Evolutionary conservation across 202 grass and related monocot species (phyloP).

Genomic region (Carex arenaria): DNA sequence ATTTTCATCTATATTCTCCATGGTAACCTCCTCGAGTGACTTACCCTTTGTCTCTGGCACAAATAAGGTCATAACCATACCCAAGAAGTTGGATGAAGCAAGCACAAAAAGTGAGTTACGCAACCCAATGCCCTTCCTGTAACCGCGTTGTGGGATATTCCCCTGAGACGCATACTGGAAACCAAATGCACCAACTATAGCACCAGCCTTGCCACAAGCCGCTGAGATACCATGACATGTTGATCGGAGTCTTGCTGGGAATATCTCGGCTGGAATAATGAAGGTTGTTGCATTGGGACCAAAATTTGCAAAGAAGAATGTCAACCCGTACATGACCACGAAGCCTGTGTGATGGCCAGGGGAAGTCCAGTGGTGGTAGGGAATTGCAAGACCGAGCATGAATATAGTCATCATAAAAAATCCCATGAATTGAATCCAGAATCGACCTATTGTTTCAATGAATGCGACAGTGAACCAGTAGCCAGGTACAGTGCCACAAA

Average conservation of each 20-base stretch:
- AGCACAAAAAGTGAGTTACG: constrained; percentile 20
- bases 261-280: constrained; percentile 82
- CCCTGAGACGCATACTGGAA: constrained; percentile 57
- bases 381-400: constrained; percentile 69
- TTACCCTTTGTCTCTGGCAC: constrained; percentile 18
- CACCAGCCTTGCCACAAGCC: constrained; percentile 49
- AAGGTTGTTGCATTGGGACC: constrained; percentile 78
- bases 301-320: constrained; percentile 95
- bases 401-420: constrained; percentile 88
- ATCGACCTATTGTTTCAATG: constrained; percentile 65
- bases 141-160: not conserved
- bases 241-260: constrained; percentile 59
- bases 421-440: constrained; percentile 60
- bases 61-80: constrained; percentile 22
- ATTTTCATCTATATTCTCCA: constrained; percentile 3
- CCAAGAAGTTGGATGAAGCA: constrained; percentile 6
- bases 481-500: constrained; percentile 66
- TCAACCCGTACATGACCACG: constrained; percentile 68
- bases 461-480: constrained; percentile 82
- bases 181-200: constrained; percentile 57
- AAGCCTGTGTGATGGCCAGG: constrained; percentile 52
- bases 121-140: constrained; percentile 21
- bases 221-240: constrained; percentile 89
- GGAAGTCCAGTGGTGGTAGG: constrained; percentile 73
- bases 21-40: constrained; percentile 3